Percentiles rank a stretch among this genome's conserved stretches.
Evolutionary conservation across 208 protist species (phyloP).

Genomic region (Spongospora subterranea): DNA sequence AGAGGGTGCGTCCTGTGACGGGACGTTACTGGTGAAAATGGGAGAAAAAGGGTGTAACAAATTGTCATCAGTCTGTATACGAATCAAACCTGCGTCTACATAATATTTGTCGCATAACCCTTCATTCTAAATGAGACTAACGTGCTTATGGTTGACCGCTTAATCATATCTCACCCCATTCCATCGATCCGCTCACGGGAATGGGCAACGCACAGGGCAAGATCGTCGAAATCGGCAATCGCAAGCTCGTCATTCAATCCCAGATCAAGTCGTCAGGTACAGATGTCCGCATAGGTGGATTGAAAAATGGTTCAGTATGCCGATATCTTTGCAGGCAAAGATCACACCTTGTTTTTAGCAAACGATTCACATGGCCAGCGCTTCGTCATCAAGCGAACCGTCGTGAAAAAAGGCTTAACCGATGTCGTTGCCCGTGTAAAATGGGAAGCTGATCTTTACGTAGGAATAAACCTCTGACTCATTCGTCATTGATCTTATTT

Average conservation of each 20-base stretch:
- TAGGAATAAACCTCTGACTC: not conserved
- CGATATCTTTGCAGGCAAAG: not conserved
- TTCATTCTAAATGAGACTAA: no score
- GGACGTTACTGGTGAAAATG: no score
- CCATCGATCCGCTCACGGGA: no score
- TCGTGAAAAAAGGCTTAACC: constrained; percentile 2
- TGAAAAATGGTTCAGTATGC: not conserved
- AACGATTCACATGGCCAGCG: constrained; percentile 9
- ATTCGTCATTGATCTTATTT: not conserved
- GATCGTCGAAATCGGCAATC: constrained; percentile 31
- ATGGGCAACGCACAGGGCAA: constrained; percentile 25
- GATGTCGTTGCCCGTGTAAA: not conserved
- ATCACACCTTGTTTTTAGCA: not conserved
- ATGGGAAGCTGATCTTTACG: constrained; percentile 20
- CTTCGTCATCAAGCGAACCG: not conserved
- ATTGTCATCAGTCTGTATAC: no score
- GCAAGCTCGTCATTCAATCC: not conserved
- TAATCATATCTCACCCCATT: no score
- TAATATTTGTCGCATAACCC: no score
- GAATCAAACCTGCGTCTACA: no score
- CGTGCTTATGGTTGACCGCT: no score
- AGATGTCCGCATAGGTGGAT: not conserved
- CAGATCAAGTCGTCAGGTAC: constrained; percentile 24
- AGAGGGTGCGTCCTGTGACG: no score
- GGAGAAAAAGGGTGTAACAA: no score